These are phyloP conservation scores for Dysphania ambrosioides DNA, from an alignment of 148 eudicot genomes.

Conservation along the genomic window DNA sequence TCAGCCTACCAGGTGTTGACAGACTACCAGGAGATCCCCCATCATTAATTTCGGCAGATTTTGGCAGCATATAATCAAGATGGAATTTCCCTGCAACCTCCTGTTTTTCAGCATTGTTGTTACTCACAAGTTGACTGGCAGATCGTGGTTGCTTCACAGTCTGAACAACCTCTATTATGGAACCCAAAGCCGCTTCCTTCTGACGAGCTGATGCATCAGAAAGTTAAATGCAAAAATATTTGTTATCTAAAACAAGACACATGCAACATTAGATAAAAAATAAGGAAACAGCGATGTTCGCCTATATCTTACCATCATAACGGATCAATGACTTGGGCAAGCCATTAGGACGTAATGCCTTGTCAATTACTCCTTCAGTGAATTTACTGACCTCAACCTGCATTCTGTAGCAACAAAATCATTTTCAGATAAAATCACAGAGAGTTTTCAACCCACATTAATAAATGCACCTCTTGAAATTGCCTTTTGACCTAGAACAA, in stretches of 20 bases:
- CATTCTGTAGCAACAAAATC: conserved; percentile 55
- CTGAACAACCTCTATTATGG: conserved; percentile 91
- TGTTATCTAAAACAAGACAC: neutral
- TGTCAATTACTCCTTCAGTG: conserved; percentile 86
- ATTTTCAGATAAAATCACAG: conserved; percentile 18
- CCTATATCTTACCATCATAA: conserved; percentile 66
- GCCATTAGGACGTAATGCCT: conserved; percentile 87
- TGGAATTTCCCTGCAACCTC: conserved; percentile 40
- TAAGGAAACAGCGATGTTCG: neutral
- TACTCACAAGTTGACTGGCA: conserved; percentile 40
- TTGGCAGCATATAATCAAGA: conserved; percentile 47
- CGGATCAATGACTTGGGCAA: conserved; percentile 86
- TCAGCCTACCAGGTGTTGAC: conserved; percentile 47
- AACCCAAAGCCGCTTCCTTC: conserved; percentile 86
- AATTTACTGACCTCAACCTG: conserved; percentile 99
- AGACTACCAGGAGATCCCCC: conserved; percentile 46
- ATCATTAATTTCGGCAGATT: conserved; percentile 39
- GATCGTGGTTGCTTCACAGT: conserved; percentile 75
- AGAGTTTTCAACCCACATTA: neutral
- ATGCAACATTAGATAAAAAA: conserved; percentile 6
- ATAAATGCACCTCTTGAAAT: neutral
- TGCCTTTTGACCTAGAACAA: neutral
- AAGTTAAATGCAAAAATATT: conserved; percentile 12
- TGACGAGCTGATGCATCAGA: conserved; percentile 72
- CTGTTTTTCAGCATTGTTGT: conserved; percentile 30